phyloP scores from a whole-genome alignment of 1,284 basidiomycete species.

The Ganoderma meredithae region DNA sequence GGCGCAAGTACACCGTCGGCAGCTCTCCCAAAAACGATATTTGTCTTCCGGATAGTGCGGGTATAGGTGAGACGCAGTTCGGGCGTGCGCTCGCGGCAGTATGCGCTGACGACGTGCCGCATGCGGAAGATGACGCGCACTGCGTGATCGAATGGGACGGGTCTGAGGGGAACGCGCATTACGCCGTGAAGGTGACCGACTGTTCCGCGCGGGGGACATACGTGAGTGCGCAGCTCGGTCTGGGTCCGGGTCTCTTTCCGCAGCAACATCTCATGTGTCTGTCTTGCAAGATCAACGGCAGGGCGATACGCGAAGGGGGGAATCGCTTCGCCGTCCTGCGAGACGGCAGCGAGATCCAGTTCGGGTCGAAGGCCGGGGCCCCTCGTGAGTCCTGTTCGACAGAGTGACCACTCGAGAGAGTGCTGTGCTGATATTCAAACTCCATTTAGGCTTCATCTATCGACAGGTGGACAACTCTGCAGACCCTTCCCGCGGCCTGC shows the following conservation, averaged over 20 bases:
- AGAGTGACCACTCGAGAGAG: slow-evolving; percentile 57
- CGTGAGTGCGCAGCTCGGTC: slow-evolving; percentile 55
- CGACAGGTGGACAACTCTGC: slow-evolving; percentile 57
- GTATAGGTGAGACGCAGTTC: slow-evolving; percentile 6
- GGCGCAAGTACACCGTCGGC: slow-evolving; percentile 59
- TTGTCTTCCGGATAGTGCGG: slow-evolving; percentile 57
- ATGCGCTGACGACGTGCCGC: slow-evolving; percentile 29
- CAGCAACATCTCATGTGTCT: too few species aligned
- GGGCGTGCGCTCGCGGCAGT: slow-evolving; percentile 49
- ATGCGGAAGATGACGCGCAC: slow-evolving; percentile 66
- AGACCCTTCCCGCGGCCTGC: slow-evolving; percentile 59
- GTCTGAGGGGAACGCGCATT: slow-evolving; percentile 50
- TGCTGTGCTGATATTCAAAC: slow-evolving; percentile 19
- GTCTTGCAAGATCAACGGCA: slow-evolving; percentile 71
- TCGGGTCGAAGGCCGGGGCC: slow-evolving; percentile 65
- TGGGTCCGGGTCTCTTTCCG: neutral
- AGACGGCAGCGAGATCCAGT: slow-evolving; percentile 85
- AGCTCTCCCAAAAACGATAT: slow-evolving; percentile 59
- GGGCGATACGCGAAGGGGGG: slow-evolving; percentile 61
- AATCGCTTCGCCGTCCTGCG: slow-evolving; percentile 61
- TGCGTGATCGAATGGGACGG: slow-evolving; percentile 76
- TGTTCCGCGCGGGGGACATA: slow-evolving; percentile 83
- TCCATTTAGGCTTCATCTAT: slow-evolving; percentile 54
- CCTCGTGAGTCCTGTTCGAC: slow-evolving; percentile 57
- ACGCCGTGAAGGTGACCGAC: slow-evolving; percentile 76